phyloP scores from a whole-genome alignment of 257 asterid genomes.

The Solanum tarijense region DNA sequence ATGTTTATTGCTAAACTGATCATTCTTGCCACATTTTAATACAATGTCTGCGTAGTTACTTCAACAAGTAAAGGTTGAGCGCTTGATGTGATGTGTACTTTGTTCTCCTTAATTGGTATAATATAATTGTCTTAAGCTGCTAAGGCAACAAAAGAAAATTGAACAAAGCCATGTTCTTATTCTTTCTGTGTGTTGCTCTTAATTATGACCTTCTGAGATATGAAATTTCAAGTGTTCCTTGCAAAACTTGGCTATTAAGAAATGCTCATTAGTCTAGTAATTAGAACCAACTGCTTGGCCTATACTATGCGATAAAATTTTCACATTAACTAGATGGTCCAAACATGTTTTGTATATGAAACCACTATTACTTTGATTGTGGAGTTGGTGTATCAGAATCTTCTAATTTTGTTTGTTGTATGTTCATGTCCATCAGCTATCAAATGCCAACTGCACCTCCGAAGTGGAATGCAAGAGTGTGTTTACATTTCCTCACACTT shows the following conservation, averaged over 20 bases:
- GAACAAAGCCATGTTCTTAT: not conserved
- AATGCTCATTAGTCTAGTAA: not conserved
- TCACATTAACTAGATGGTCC: not conserved
- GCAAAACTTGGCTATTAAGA: not conserved
- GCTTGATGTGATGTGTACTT: not conserved
- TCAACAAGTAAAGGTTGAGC: not conserved
- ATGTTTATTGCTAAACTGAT: not conserved
- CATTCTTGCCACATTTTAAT: not conserved
- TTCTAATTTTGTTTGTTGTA: not conserved
- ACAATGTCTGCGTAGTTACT: not conserved
- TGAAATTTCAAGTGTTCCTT: not conserved
- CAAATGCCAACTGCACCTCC: not conserved
- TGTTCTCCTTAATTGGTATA: not conserved
- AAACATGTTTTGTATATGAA: not conserved
- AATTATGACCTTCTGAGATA: not conserved
- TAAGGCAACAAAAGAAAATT: not conserved
- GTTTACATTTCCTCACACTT: not conserved
- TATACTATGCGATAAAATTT: not conserved
- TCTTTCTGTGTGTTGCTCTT: not conserved
- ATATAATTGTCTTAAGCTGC: not conserved
- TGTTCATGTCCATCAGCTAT: constrained; percentile 19
- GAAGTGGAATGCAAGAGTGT: constrained; percentile 11
- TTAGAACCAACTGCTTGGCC: not conserved
- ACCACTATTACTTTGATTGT: not conserved
- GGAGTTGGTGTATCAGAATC: not conserved